Conservation (phyloP, 305 asterid genomes). For the Rubia peregrina region DNA sequence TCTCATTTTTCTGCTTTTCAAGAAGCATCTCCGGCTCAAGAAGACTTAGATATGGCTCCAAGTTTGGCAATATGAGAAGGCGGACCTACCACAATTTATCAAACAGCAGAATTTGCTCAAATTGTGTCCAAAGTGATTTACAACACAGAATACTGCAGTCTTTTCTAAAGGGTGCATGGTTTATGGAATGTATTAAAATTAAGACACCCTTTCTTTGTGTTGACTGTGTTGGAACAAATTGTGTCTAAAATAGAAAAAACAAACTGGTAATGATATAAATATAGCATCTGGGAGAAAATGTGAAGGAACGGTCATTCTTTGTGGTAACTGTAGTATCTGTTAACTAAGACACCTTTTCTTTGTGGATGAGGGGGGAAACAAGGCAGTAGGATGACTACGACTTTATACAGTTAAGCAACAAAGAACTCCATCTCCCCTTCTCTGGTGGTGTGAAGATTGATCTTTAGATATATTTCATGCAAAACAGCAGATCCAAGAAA, state of each 20-base stretch:
- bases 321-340: too few relatives aligned
- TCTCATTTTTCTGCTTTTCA: slow-evolving; percentile 20
- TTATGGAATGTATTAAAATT: too few relatives aligned
- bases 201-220: too few relatives aligned
- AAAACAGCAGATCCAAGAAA: not conserved
- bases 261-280: not conserved
- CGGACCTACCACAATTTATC: slow-evolving; percentile 14
- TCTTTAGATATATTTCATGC: not conserved
- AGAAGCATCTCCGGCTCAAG: slow-evolving; percentile 22
- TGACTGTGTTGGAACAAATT: too few relatives aligned
- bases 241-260: too few relatives aligned
- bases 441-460: not conserved
- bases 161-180: too few relatives aligned
- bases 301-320: not conserved
- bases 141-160: not conserved
- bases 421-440: not conserved
- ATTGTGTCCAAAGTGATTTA: not conserved
- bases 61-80: slow-evolving; percentile 14
- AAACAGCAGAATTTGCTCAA: slow-evolving; percentile 1
- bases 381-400: not conserved
- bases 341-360: not conserved
- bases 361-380: not conserved
- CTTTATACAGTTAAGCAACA: not conserved
- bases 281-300: not conserved
- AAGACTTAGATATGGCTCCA: slow-evolving; percentile 19